phyloP scores from a whole-genome alignment of 2,329 filamentous ascomycete species.

The Arachnopeziza araneosa region DNA sequence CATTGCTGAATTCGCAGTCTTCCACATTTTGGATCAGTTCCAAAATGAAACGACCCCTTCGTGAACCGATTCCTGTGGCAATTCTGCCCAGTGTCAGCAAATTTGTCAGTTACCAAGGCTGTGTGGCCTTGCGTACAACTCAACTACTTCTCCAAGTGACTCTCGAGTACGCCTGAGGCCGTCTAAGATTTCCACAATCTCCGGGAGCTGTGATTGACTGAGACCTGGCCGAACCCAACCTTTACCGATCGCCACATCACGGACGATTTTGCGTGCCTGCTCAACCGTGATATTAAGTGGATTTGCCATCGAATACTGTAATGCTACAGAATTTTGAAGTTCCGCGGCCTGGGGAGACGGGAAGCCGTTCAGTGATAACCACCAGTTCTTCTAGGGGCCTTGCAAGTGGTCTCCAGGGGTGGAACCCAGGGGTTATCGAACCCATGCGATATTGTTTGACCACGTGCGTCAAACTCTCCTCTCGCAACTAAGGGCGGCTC shows the following conservation, averaged over 20 bases:
- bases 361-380: background rate
- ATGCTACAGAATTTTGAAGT: no score
- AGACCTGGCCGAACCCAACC: background rate
- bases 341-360: no score
- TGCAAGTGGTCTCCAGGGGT: no score
- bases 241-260: background rate
- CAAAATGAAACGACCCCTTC: slow-evolving; percentile 20
- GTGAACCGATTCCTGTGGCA: background rate
- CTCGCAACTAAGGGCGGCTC: no score
- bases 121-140: background rate
- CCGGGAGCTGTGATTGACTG: background rate
- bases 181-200: background rate
- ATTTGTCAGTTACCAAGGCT: background rate
- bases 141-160: background rate
- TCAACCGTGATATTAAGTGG: background rate
- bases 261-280: background rate
- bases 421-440: no score
- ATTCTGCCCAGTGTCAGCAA: background rate
- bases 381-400: no score
- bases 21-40: slow-evolving; percentile 39
- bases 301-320: background rate
- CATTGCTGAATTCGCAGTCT: slow-evolving; percentile 32
- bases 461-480: no score
- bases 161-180: background rate
- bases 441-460: no score